Evolutionary conservation across 2,329 filamentous ascomycete species (phyloP).

Genomic region (Sporothrix humicola): DNA sequence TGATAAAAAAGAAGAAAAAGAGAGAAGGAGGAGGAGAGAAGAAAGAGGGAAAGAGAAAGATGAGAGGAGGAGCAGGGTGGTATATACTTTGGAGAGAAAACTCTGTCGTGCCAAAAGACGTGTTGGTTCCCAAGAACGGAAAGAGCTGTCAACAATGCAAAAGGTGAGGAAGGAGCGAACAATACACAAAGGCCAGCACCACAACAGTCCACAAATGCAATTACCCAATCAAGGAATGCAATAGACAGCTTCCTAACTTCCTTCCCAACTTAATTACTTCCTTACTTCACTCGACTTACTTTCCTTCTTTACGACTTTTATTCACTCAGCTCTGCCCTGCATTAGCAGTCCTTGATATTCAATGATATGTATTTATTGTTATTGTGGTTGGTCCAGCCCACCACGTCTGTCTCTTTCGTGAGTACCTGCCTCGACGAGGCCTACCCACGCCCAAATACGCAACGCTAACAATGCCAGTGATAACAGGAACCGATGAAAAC

Average conservation of each 20-base stretch:
- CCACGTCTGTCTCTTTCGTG: not conserved
- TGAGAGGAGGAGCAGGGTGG: not conserved
- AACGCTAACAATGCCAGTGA: not conserved
- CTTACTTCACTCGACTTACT: too few species aligned
- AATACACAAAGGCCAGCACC: not conserved
- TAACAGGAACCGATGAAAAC: not conserved
- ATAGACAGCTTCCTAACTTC: too few species aligned
- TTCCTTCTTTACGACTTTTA: too few species aligned
- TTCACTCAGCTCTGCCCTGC: not conserved
- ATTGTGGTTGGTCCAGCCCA: constrained; percentile 6
- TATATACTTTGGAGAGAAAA: not conserved
- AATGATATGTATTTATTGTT: not conserved
- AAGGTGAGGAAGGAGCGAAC: not conserved
- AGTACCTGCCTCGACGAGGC: not conserved
- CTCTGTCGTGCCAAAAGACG: not conserved
- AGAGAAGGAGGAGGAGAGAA: not conserved
- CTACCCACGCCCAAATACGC: not conserved
- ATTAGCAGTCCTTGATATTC: not conserved
- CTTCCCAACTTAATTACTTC: not conserved
- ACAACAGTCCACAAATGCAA: not conserved
- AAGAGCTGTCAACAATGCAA: not conserved
- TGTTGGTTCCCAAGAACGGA: not conserved
- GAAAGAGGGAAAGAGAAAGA: not conserved
- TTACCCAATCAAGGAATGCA: not conserved
- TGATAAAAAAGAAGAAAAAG: not conserved